Base-by-base conservation (phyloP, 192 early-diverging fungal species). In the Haplosporangium gracile region DNA sequence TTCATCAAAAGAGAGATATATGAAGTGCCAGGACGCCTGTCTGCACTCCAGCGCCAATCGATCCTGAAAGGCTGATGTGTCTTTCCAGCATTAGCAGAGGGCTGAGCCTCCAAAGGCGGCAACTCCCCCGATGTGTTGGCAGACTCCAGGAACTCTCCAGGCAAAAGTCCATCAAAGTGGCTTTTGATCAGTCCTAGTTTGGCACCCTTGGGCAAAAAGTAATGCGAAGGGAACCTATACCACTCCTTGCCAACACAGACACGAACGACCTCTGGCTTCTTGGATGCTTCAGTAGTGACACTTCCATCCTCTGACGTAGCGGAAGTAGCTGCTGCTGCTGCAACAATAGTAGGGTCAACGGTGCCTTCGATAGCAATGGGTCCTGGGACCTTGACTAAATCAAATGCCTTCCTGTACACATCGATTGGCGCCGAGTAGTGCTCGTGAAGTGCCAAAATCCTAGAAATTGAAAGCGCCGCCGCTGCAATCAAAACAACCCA, bases 231-330 rank as follows among this genome's bases (percentile, higher is more conserved):
- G 85, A 97, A 99, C 40, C 97, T 81, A 85, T 99, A 94, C 98
- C 98, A 99, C 76, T 97, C 98, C 76, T 94, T 96, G 47, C 96
- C 98, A 74, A 99, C 90, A 86, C 98, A 99, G 34, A 99, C 89
- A 22, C 88, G 77, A 32, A 88, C 73, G 34, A 75, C 76, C 69
- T 84, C 75, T 57, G 78, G 78, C 40, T 68, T 88, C 45, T 11
- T 24, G 57, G 60, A 24, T 10, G 1, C 26, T 9, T 63, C 60
- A 32, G 26, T 7, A 29, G 8, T 26, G 26, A 63, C 60, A 15
- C 29, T 24, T 26, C 32, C 20, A 34, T 80, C 47, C 47, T 49
- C 47, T 20, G 47, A 49, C 4, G 47, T 13, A 55, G 7, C 51
- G 4, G 6, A 20, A 1, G 15, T 9, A 71, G 29, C 10, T 32